Evolutionary conservation across 768 basidiomycete genomes (phyloP).

Genomic region (Tulasnella sp.): DNA sequence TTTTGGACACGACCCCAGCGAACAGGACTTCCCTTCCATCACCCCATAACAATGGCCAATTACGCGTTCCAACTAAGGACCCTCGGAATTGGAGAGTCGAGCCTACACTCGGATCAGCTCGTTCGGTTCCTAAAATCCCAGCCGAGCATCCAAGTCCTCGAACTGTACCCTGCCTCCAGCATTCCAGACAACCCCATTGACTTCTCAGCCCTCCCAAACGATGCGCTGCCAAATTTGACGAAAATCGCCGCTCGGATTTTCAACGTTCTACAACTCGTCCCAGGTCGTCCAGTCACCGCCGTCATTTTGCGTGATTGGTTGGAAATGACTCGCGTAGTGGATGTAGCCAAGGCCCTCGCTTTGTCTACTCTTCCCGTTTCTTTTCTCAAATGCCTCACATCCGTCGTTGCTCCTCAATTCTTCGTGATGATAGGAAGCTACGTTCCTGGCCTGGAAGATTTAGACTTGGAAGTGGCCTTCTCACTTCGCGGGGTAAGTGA

Average conservation of each 20-base stretch:
- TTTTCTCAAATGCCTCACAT: not conserved
- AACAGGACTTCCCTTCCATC: not conserved
- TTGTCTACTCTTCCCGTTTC: not conserved
- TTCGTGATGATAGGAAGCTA: not conserved
- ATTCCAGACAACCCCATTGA: not conserved
- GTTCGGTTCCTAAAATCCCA: not conserved
- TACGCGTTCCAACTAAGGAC: not conserved
- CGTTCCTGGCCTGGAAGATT: not conserved
- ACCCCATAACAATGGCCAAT: not conserved
- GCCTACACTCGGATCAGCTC: not conserved
- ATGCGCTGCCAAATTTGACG: not conserved
- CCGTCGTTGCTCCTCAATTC: not conserved
- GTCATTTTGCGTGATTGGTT: not conserved
- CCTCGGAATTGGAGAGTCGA: not conserved
- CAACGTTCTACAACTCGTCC: not conserved
- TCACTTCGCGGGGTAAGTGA: not conserved
- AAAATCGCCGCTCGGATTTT: not conserved
- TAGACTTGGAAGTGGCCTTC: not conserved
- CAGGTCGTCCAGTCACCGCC: not conserved
- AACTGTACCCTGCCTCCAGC: not conserved
- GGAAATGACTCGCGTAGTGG: not conserved
- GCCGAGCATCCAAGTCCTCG: not conserved
- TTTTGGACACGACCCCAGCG: not conserved
- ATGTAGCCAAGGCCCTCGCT: not conserved
- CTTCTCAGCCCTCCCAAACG: not conserved